Base-by-base conservation (phyloP, 208 protist genomes). In the Acanthamoeba culbertsoni region DNA sequence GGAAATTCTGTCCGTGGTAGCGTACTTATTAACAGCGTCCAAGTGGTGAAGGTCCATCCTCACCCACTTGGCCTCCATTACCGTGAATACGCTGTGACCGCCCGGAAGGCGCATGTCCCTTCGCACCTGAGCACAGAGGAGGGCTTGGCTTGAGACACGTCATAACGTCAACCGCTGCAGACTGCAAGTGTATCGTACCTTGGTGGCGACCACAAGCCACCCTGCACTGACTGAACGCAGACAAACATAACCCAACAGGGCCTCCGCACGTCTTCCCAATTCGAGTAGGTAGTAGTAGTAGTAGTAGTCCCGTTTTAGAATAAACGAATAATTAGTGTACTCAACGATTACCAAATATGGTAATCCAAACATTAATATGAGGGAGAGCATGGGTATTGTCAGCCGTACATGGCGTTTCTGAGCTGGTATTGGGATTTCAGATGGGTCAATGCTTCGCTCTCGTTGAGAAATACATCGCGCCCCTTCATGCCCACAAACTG, bases 241-340 rank as follows among this genome's bases (percentile, higher is more conserved):
- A 18, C 93, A 75, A 2, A 95, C 88, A 45, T 96, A 96, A 20
- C 95, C 95, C 16, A 96, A 28, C 28, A 96, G 79, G 33, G 95
- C 95, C 31, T 46, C 63, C 4, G 63, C 93, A 31, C 68, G 86
- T 14, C 89, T 95, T 10, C 2, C 0, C 0, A 33, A 6, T 1
- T 0, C 7, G 10, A 86, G 75, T 20, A 33, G 2, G 3, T 1
- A n/a, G n/a, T n/a, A n/a, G n/a, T n/a, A n/a, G n/a, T n/a, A n/a
- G n/a, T n/a, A n/a, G n/a, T n/a, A n/a, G n/a, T n/a, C n/a, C n/a
- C n/a, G n/a, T n/a, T n/a, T n/a, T n/a, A n/a, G n/a, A n/a, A n/a
- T n/a, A n/a, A n/a, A n/a, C n/a, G n/a, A n/a, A n/a, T n/a, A n/a
- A n/a, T n/a, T n/a, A n/a, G n/a, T n/a, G n/a, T n/a, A n/a, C n/a